Conservation (phyloP, 2,329 filamentous ascomycete species). For the Xylaria digitata region DNA sequence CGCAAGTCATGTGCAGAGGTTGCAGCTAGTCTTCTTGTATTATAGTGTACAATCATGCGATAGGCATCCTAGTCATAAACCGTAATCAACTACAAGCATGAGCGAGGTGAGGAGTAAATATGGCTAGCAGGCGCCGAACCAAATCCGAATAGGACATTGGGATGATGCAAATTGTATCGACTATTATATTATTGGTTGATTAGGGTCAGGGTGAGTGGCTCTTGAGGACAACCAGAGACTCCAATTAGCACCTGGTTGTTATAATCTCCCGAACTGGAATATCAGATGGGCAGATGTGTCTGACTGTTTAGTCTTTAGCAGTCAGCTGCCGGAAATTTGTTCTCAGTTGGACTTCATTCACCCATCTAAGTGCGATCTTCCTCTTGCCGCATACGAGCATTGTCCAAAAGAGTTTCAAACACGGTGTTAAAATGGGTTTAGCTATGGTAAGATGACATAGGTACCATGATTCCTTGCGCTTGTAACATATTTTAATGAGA, state of each 20-base stretch:
- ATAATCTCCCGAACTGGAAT: background rate
- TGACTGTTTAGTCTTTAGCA: background rate
- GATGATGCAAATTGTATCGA: background rate
- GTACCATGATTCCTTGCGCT: background rate
- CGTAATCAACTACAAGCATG: background rate
- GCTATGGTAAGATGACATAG: conserved; percentile 1
- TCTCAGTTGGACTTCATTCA: conserved; percentile 3
- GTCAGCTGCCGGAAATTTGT: background rate
- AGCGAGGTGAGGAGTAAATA: background rate
- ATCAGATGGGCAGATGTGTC: background rate
- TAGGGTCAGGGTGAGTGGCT: background rate
- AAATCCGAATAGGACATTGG: background rate
- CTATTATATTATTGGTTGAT: background rate
- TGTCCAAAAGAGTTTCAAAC: background rate
- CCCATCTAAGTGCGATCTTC: background rate
- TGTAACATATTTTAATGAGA: background rate
- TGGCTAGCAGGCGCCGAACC: background rate
- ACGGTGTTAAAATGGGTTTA: background rate
- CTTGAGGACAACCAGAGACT: too few species aligned
- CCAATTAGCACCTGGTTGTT: background rate
- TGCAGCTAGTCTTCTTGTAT: too few species aligned
- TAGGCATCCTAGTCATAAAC: too few species aligned
- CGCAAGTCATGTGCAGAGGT: too few species aligned
- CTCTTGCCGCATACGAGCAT: background rate
- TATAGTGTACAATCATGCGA: too few species aligned